Evolutionary conservation across 495 filamentous ascomycete genomes (phyloP).

Genomic region (Penicillium lividum): DNA sequence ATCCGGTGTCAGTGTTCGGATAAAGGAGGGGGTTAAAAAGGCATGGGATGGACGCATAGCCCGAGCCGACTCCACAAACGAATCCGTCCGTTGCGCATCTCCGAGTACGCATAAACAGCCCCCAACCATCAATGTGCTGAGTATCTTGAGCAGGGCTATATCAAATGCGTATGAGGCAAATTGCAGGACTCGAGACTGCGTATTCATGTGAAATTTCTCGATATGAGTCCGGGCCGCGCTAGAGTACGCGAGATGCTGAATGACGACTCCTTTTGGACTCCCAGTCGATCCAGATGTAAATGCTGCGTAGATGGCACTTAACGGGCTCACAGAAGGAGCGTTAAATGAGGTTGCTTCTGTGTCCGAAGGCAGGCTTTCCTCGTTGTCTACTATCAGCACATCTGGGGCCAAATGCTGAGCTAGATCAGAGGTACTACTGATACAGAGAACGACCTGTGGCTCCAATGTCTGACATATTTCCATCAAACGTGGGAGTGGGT

Average conservation of each 20-base stretch:
- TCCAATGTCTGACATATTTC: too few species aligned
- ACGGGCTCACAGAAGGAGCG: neutral
- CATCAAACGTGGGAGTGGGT: too few species aligned
- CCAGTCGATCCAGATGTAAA: constrained; percentile 2
- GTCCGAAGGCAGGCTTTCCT: too few species aligned
- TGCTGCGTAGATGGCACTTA: neutral
- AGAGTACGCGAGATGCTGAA: neutral
- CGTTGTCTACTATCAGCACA: too few species aligned
- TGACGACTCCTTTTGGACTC: neutral
- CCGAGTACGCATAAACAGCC: constrained; percentile 42
- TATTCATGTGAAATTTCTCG: neutral
- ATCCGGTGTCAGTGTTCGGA: too few species aligned
- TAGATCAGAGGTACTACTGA: too few species aligned
- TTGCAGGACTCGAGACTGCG: constrained; percentile 48
- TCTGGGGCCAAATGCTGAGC: too few species aligned
- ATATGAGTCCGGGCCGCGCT: neutral
- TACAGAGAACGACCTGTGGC: too few species aligned
- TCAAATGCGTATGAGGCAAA: constrained; percentile 63
- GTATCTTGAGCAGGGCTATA: neutral
- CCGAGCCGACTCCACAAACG: neutral
- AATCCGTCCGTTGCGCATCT: constrained; percentile 24
- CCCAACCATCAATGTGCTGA: constrained; percentile 29
- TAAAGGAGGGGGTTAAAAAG: too few species aligned
- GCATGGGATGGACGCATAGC: neutral
- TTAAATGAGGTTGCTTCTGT: too few species aligned